A percentile compares a stretch with the other conserved stretches of the same genome.
These are phyloP conservation scores for Tetrastigma voinierianum DNA, from an alignment of 164 flowering plant species.

Conservation along the genomic window DNA sequence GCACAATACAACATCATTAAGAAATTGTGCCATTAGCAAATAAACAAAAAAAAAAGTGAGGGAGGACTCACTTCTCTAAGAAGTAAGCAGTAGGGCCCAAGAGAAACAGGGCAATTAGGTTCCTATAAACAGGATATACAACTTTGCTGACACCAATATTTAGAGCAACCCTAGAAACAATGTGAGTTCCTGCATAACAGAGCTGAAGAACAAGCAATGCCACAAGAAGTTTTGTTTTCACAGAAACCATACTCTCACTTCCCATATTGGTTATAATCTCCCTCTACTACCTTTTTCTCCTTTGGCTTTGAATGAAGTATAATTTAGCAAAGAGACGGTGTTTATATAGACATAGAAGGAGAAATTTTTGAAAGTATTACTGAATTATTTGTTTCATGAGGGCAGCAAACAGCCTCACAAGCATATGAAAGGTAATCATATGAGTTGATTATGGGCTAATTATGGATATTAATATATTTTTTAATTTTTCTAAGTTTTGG, in stretches of 20 bases:
- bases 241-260: constrained; percentile 27
- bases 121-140: constrained; percentile 74
- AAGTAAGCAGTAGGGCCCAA: constrained; percentile 68
- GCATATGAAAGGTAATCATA: constrained; percentile 8
- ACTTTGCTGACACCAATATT: constrained; percentile 81
- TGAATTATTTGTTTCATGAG: too few species aligned
- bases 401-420: too few species aligned
- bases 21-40: background rate
- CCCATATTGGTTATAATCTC: constrained; percentile 16
- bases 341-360: too few species aligned
- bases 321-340: too few species aligned
- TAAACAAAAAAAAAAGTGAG: background rate
- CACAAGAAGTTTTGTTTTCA: constrained; percentile 55
- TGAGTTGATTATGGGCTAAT: background rate
- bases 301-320: background rate
- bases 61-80: constrained; percentile 64
- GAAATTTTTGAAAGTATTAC: too few species aligned
- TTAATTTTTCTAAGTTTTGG: too few species aligned
- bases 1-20: background rate
- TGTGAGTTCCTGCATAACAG: constrained; percentile 74
- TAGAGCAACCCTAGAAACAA: constrained; percentile 80
- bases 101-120: constrained; percentile 61
- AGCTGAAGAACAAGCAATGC: constrained; percentile 59
- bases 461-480: too few species aligned
- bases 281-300: background rate